Evolutionary conservation across 1,139 yeast species (phyloP).

Genomic region (Yamadazyma taylorii): DNA sequence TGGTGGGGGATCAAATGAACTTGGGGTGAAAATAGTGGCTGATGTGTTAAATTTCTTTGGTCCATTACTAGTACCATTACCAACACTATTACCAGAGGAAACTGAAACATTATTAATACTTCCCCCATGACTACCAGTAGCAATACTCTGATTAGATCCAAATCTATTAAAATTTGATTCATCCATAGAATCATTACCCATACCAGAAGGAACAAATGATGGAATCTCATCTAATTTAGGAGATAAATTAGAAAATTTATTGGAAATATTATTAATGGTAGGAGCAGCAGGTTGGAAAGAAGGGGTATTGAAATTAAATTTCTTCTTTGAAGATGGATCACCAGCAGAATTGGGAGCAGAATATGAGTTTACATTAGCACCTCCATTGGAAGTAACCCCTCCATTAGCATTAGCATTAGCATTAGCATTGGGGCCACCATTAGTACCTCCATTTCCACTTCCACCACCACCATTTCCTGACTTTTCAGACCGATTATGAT

Average conservation of each 20-base stretch:
- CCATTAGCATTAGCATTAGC: not conserved
- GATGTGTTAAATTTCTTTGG: conserved; percentile 32
- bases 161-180: conserved; percentile 8
- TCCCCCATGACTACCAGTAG: conserved; percentile 1
- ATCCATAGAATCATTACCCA: not conserved
- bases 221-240: conserved; percentile 59
- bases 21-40: conserved; percentile 37
- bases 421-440: conserved; percentile 4
- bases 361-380: conserved; percentile 5
- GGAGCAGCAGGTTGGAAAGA: conserved; percentile 55
- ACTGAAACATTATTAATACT: not conserved
- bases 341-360: conserved; percentile 8
- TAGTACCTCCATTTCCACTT: not conserved
- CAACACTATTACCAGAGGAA: too few relatives aligned
- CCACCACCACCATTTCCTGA: not conserved
- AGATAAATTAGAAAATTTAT: conserved; percentile 48
- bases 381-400: not conserved
- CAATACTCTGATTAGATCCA: conserved; percentile 9
- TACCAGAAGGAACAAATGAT: conserved; percentile 52
- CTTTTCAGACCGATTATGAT: conserved; percentile 38
- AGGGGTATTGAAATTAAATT: conserved; percentile 64
- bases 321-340: conserved; percentile 17
- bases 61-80: conserved; percentile 8
- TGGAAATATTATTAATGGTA: conserved; percentile 23
- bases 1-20: conserved; percentile 15